Conservation (phyloP, 768 basidiomycete species). For the Pholiota conissans region DNA sequence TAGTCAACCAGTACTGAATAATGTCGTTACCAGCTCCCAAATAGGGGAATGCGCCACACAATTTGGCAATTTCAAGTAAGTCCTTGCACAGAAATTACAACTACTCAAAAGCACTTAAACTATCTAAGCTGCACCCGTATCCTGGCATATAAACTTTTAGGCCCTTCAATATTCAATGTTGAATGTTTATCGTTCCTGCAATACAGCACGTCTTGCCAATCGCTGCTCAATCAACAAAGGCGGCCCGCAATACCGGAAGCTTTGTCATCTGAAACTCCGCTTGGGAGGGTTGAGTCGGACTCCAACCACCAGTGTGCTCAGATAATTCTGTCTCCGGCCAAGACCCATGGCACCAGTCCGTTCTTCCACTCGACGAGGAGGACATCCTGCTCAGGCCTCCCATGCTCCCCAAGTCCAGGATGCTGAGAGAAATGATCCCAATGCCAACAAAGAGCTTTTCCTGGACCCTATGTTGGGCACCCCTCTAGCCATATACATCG, state of each 20-base stretch:
- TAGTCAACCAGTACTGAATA: no score
- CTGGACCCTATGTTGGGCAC: conserved; percentile 82
- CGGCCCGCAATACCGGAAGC: neutral
- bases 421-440: conserved; percentile 31
- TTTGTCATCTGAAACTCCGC: conserved; percentile 17
- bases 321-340: conserved; percentile 36
- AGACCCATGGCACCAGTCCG: conserved; percentile 87
- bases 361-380: conserved; percentile 50
- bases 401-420: conserved; percentile 27
- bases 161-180: no score
- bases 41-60: no score
- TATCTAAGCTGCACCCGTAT: no score
- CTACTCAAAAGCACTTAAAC: no score
- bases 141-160: no score
- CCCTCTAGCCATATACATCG: conserved; percentile 73
- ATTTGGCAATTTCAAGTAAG: no score
- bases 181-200: no score
- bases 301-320: conserved; percentile 42
- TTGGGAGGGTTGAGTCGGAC: conserved; percentile 33
- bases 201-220: no score
- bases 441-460: conserved; percentile 56
- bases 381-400: conserved; percentile 27
- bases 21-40: no score
- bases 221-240: neutral
- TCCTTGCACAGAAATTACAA: no score